A percentile compares a stretch with the other conserved stretches of the same genome.
Conservation (phyloP, 352 stramenopile genomes). For the Phytopythium delawarense region DNA sequence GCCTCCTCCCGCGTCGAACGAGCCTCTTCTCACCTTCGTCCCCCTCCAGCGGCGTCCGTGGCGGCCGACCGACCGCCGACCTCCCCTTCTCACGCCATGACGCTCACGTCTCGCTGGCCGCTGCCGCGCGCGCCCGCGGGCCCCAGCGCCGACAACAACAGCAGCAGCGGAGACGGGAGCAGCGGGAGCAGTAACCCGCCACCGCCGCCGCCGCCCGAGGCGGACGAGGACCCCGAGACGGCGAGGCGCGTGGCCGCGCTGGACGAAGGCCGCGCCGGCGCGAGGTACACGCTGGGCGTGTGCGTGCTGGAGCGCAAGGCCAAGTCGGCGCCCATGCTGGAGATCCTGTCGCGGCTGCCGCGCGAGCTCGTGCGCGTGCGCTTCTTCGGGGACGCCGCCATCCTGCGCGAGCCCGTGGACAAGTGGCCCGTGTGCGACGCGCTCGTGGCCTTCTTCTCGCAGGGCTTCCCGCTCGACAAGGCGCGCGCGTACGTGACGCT, state of each 20-base stretch:
- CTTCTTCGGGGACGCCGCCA: conserved; percentile 96
- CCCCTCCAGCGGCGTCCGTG: background rate
- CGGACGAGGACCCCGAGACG: background rate
- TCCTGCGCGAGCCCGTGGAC: conserved; percentile 93
- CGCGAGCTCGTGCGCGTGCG: conserved; percentile 92
- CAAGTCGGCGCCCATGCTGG: conserved; percentile 93
- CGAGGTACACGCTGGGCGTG: conserved; percentile 88
- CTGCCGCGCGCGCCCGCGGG: background rate
- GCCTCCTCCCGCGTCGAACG: background rate
- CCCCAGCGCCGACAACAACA: background rate
- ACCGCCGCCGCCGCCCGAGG: background rate
- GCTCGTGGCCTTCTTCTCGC: conserved; percentile 98
- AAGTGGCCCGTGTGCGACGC: conserved; percentile 94
- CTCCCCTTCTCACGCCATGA: background rate
- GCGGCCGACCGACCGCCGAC: background rate
- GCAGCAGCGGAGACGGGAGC: too few relatives aligned
- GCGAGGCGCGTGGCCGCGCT: conserved; percentile 5
- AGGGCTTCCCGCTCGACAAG: conserved; percentile 97
- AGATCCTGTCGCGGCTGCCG: conserved; percentile 92
- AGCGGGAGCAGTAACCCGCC: too few relatives aligned
- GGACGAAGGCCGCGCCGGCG: conserved; percentile 5
- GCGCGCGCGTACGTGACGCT: conserved; percentile 95
- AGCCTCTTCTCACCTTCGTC: too few relatives aligned
- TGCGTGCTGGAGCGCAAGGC: conserved; percentile 99
- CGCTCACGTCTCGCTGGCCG: background rate